A percentile compares a stretch with the other conserved stretches of the same genome.
These are phyloP conservation scores for Metschnikowia lochheadii DNA, from an alignment of 805 yeast species.

Conservation along the genomic window DNA sequence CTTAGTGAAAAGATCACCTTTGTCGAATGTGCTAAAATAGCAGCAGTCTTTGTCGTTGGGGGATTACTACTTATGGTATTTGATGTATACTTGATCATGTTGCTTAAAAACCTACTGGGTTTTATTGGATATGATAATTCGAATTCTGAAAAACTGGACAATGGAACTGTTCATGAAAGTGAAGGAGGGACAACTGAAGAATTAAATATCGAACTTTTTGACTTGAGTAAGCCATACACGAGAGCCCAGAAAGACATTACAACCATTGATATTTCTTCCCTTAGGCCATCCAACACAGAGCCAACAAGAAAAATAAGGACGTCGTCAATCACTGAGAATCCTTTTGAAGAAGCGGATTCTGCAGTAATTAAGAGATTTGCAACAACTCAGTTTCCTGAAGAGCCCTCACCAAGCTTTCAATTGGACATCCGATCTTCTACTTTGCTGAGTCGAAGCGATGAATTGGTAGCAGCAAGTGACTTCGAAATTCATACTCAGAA, in stretches of 20 bases:
- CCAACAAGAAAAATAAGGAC: slow-evolving; percentile 2
- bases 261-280: slow-evolving; percentile 29
- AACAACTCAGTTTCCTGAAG: not conserved
- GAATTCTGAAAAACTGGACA: slow-evolving; percentile 8
- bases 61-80: slow-evolving; percentile 47
- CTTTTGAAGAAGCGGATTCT: not conserved
- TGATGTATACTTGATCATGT: slow-evolving; percentile 36
- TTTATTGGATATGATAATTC: slow-evolving; percentile 8
- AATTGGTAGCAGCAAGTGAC: not conserved
- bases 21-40: slow-evolving; percentile 67
- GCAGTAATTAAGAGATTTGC: not conserved
- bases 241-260: slow-evolving; percentile 32
- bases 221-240: slow-evolving; percentile 7
- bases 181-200: slow-evolving; percentile 13
- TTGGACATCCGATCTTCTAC: not conserved
- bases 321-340: slow-evolving; percentile 7
- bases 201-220: slow-evolving; percentile 12
- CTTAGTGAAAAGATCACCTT: slow-evolving; percentile 61
- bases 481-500: not conserved
- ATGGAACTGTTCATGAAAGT: slow-evolving; percentile 7
- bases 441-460: not conserved
- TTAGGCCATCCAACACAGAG: slow-evolving; percentile 4
- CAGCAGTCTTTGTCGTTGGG: slow-evolving; percentile 69
- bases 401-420: slow-evolving; percentile 1
- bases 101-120: slow-evolving; percentile 18